Percentiles rank a stretch among this genome's conserved stretches.
phyloP scores from a whole-genome alignment of 257 asterid genomes.

The Hygrophila difformis region DNA sequence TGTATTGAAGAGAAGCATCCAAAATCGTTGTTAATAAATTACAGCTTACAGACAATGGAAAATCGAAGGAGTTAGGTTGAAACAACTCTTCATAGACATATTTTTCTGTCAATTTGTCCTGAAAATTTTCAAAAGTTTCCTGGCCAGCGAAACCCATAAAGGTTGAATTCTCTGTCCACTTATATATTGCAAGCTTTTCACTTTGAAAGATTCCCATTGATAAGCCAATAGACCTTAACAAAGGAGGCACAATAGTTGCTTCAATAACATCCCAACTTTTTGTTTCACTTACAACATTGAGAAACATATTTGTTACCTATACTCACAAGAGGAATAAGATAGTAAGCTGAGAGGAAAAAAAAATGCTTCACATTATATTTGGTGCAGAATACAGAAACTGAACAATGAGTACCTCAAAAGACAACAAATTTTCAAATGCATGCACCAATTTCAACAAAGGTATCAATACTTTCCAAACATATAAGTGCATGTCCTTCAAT shows the following conservation, averaged over 20 bases:
- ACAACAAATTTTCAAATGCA: constrained; percentile 39
- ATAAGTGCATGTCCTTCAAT: constrained; percentile 32
- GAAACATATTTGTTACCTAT: constrained; percentile 61
- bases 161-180: constrained; percentile 36
- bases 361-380: too few species aligned
- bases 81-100: constrained; percentile 19
- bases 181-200: constrained; percentile 33
- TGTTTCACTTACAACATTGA: constrained; percentile 51
- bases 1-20: constrained; percentile 45
- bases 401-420: constrained; percentile 49
- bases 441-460: constrained; percentile 55
- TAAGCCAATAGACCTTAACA: constrained; percentile 62
- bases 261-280: constrained; percentile 70
- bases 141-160: constrained; percentile 22
- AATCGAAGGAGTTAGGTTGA: constrained; percentile 29
- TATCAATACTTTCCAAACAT: constrained; percentile 56
- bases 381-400: constrained; percentile 1
- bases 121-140: constrained; percentile 16
- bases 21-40: constrained; percentile 46
- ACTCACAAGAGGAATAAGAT: constrained; percentile 12
- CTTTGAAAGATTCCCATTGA: constrained; percentile 58
- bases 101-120: constrained; percentile 20
- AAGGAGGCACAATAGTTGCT: constrained; percentile 53
- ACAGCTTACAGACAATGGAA: constrained; percentile 56
- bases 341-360: constrained; percentile 4